Percentiles rank a stretch among this genome's conserved stretches.
Evolutionary conservation across 73 alveolate genomes (phyloP).

Genomic region (Tetrahymena thermophila): DNA sequence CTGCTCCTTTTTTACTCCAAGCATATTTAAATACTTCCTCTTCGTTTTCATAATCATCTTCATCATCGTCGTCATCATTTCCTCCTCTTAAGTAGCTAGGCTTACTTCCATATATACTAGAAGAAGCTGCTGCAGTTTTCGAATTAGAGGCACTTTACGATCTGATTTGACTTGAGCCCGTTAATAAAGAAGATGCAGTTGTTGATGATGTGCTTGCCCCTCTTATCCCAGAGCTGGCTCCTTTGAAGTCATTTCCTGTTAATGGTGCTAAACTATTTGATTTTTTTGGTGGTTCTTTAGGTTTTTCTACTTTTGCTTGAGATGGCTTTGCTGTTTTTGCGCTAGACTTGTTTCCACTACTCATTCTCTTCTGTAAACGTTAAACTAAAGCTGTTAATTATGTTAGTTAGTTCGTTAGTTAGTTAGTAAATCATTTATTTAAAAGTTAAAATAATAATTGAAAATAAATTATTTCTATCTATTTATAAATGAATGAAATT

Average conservation of each 20-base stretch:
- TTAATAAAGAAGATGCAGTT: neutral
- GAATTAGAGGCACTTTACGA: neutral
- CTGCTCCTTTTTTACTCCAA: constrained; percentile 3
- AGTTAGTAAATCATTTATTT: no score
- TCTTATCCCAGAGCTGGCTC: neutral
- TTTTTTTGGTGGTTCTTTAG: neutral
- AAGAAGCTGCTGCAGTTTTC: neutral
- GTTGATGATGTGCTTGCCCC: neutral
- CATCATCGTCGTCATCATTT: neutral
- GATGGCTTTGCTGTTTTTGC: neutral
- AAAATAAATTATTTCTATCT: neutral
- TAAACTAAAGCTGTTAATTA: neutral
- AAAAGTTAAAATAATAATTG: neutral
- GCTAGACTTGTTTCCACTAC: neutral
- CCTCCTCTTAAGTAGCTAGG: neutral
- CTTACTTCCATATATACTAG: neutral
- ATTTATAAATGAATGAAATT: neutral
- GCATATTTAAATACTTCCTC: neutral
- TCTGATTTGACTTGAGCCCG: neutral
- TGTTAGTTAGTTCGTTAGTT: no score
- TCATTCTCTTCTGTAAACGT: neutral
- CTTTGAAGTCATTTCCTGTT: neutral
- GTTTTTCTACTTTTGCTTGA: neutral
- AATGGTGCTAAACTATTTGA: neutral
- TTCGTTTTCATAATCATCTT: neutral